These are phyloP conservation scores for Glycine tomentella DNA, from an alignment of 306 rosid species.

Conservation along the genomic window DNA sequence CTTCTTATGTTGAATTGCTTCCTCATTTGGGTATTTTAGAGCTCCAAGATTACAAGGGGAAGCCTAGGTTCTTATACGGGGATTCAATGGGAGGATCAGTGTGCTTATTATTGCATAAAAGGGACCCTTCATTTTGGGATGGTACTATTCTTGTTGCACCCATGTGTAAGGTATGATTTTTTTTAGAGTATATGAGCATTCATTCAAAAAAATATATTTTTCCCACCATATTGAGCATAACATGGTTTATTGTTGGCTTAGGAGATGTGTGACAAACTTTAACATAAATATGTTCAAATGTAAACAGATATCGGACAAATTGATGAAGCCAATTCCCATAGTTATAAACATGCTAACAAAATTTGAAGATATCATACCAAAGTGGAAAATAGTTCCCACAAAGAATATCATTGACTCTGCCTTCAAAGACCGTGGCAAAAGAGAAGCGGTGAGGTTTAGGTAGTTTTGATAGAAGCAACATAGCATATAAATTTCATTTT, in stretches of 20 bases:
- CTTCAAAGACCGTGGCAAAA: constrained; percentile 74
- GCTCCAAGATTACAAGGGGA: constrained; percentile 59
- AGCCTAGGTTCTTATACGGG: constrained; percentile 78
- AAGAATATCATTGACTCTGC: constrained; percentile 76
- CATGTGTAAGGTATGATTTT: constrained; percentile 78
- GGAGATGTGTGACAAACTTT: not conserved
- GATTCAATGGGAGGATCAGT: constrained; percentile 99
- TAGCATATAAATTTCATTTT: not conserved
- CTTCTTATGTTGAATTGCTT: not conserved
- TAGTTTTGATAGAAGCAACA: not conserved
- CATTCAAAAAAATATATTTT: not conserved
- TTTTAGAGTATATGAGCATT: not conserved
- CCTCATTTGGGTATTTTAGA: constrained; percentile 48
- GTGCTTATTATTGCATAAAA: constrained; percentile 71
- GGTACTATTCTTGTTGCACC: constrained; percentile 94
- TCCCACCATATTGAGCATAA: not conserved
- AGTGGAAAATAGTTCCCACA: constrained; percentile 88
- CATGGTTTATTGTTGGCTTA: not conserved
- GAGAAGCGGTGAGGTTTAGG: constrained; percentile 61
- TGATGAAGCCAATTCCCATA: constrained; percentile 73
- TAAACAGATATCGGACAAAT: constrained; percentile 82
- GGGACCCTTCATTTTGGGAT: constrained; percentile 73
- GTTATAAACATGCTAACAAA: constrained; percentile 63
- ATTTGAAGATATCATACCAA: constrained; percentile 76
- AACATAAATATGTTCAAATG: not conserved